Conservation (phyloP, 192 early-diverging fungal genomes). For the Piromyces sp. region DNA sequence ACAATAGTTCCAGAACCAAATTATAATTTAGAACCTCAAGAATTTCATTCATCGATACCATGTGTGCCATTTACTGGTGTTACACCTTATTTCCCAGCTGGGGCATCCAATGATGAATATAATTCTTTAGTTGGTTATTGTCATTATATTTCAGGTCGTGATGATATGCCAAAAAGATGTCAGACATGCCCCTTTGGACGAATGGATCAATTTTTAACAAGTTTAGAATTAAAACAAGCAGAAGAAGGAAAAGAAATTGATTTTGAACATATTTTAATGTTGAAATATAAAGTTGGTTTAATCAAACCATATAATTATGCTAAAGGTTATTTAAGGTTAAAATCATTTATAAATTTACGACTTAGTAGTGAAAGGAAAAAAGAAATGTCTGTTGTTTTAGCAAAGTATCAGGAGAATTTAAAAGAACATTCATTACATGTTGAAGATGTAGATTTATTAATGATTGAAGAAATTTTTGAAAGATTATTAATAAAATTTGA, state of each 20-base stretch:
- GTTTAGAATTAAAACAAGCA: neutral
- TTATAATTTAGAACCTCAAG: neutral
- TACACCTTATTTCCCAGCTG: neutral
- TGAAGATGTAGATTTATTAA: neutral
- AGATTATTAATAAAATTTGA: neutral
- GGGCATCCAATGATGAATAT: neutral
- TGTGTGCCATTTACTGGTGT: neutral
- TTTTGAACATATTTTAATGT: neutral
- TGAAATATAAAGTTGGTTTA: neutral
- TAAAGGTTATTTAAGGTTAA: neutral
- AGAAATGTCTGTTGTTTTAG: neutral
- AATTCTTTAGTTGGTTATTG: neutral
- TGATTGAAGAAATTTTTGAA: neutral
- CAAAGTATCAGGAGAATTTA: neutral
- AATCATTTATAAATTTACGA: neutral
- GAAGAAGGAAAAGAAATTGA: neutral
- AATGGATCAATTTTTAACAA: neutral
- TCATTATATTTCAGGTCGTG: neutral
- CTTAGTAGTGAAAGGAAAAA: neutral
- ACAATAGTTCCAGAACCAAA: neutral
- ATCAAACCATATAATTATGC: neutral
- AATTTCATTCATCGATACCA: neutral
- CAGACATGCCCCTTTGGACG: neutral
- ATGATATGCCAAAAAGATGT: neutral
- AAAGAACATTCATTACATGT: neutral